Evolutionary conservation across 108 stramenopile genomes (phyloP), one percentile per base, ranked within the genome.

Genomic region (Fragilaria crotonensis): DNA sequence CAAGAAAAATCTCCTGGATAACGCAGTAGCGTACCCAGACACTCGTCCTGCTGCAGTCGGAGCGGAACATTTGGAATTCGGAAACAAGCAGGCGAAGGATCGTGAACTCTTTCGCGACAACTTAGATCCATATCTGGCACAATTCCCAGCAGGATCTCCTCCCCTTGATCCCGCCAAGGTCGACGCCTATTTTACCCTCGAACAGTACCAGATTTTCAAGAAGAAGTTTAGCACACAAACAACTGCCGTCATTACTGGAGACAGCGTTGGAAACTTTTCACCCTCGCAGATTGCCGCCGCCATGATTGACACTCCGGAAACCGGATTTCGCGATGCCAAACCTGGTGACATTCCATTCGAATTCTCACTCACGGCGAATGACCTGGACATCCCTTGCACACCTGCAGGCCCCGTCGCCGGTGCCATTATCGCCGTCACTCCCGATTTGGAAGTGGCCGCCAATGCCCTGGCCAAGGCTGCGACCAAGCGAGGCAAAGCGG

Each of bases 181-280:
- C 21, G 75, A 88, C 45, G 78, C 82, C 7, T 57, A 73, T 50
- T 86, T 88, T 54, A 68, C 70, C n/a, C 63, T 61, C 7, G 86
- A 92, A 14, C 84, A 92, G 49, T 92, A 92, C 64, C 72, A 80
- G 33, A 55, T 72, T 25, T 92, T 88, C 71, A 87, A 84, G 50
- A 66, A 71, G 63, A 88, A 86, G 52, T 92, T 92, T 60, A 71
- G 73, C 63, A 68, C 81, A 28, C 87, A 88, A 60, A 88, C 84
- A 19, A 78, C 87, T 14, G 77, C 78, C 4, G 76, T 88, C 30
- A 68, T 92, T 67, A 79, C 86, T 29, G 90, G 90, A 9, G 87
- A 77, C 30, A 79, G 81, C 30, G 59, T 36, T 0, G 75, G 77
- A 32, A 71, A 80, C 33, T 88, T 92, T 53, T 75, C 70, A 30